These are phyloP conservation scores for Annulohypoxylon stygium DNA, from an alignment of 495 filamentous ascomycete genomes.

Conservation along the genomic window DNA sequence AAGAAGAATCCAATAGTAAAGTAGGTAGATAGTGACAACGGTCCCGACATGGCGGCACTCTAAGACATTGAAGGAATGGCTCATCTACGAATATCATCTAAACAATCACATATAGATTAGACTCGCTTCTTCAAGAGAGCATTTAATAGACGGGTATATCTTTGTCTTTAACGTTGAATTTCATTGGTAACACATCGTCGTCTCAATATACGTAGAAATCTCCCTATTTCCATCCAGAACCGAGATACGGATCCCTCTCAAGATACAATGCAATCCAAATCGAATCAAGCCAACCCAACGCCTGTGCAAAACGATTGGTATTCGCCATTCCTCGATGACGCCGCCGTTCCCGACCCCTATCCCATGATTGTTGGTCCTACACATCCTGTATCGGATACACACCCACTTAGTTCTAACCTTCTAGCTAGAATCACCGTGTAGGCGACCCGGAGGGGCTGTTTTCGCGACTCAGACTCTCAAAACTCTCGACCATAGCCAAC, in stretches of 20 bases:
- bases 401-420: not conserved
- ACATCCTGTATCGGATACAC: not conserved
- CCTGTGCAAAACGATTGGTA: constrained; percentile 6
- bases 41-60: not conserved
- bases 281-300: constrained; percentile 16
- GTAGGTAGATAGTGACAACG: not conserved
- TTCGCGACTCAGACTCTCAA: constrained; percentile 57
- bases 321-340: constrained; percentile 19
- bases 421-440: constrained; percentile 17
- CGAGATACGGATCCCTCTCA: not conserved
- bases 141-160: not conserved
- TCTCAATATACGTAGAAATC: constrained; percentile 14
- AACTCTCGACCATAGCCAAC: constrained; percentile 62
- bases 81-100: not conserved
- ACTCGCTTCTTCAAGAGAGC: not conserved
- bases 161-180: constrained; percentile 2
- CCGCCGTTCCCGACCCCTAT: constrained; percentile 3
- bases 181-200: constrained; percentile 13
- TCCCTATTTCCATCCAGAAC: constrained; percentile 3
- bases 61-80: not conserved
- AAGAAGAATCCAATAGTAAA: no score
- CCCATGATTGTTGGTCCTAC: not conserved
- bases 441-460: constrained; percentile 51
- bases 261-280: constrained; percentile 27
- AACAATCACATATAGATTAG: not conserved